These are phyloP conservation scores for Ophiostoma sp. DNA, from an alignment of 2,329 filamentous ascomycete genomes.

Conservation along the genomic window DNA sequence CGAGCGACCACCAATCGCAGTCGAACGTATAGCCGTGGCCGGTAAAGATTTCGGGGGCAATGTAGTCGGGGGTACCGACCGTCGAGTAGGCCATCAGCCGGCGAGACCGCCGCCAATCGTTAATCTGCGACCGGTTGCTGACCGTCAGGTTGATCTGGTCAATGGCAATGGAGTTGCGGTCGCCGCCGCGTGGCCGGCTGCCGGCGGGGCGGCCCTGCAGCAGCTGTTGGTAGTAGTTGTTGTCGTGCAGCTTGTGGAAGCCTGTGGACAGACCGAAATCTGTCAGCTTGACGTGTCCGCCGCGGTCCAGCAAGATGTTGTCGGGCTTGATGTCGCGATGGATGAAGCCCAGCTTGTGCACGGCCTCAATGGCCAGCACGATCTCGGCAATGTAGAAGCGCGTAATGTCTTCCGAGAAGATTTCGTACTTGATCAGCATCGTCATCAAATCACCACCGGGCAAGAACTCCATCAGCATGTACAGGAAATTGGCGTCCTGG, in stretches of 20 bases:
- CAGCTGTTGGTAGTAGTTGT: slow-evolving; percentile 96
- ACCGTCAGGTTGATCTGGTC: slow-evolving; percentile 98
- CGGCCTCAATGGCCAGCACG: slow-evolving; percentile 95
- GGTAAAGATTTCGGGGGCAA: slow-evolving; percentile 96
- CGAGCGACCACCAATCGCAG: slow-evolving; percentile 99
- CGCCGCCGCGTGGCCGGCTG: slow-evolving; percentile 63
- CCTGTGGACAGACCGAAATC: slow-evolving; percentile 98
- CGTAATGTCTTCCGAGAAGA: slow-evolving; percentile 98
- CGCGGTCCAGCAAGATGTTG: slow-evolving; percentile 93
- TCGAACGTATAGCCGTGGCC: slow-evolving; percentile 94
- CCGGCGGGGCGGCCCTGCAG: slow-evolving; percentile 72
- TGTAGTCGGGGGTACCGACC: slow-evolving; percentile 97
- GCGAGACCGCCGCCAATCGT: slow-evolving; percentile 96
- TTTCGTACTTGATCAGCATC: slow-evolving; percentile 99
- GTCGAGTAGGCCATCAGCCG: slow-evolving; percentile 97
- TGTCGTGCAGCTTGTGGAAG: slow-evolving; percentile 96
- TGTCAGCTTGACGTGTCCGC: slow-evolving; percentile 96
- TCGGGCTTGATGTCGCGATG: slow-evolving; percentile 99
- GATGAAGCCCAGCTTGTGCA: slow-evolving; percentile 96
- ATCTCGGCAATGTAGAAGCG: slow-evolving; percentile 99
- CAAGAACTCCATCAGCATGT: slow-evolving; percentile 99
- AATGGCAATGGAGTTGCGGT: slow-evolving; percentile 90
- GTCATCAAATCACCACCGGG: slow-evolving; percentile 99
- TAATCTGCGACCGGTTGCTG: slow-evolving; percentile 96
- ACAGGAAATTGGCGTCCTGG: slow-evolving; percentile 93